Base-by-base conservation (phyloP, 441 rosid species). In the Euphorbia corollata region DNA sequence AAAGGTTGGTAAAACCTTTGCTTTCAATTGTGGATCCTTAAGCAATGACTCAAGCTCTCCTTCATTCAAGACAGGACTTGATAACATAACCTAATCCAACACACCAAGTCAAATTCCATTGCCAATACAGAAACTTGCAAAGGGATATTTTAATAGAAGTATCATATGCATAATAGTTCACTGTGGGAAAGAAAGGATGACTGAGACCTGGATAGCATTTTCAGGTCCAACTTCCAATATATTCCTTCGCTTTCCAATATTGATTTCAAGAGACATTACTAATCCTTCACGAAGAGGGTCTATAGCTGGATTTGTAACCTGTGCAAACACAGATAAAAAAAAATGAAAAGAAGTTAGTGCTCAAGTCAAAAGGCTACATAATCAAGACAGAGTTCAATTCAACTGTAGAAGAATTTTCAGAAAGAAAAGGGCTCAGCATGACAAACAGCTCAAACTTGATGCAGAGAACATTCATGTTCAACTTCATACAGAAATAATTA, bases 241-340 rank as follows among this genome's bases (percentile, higher is more conserved):
- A 74, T 94, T 94, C 75, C 98, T 75, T 76, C 99, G 88, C 84
- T 87, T 91, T 59, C 99, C 99, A 69, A 94, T 81, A 71, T 87
- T 94, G 70, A 94, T 85, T 80, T 94, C 98, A 71, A 94, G 98
- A 70, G 99, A 94, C 99, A 94, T 91, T 73, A 94, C 99, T 69
- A 94, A 79, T 55, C 99, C 98, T 82, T 94, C 99, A 74, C 99
- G 85, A 23, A 94, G 90, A 50, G 99, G 99, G 64, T 94, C 99
- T 73, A 94, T 94, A 76, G 99, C 97, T 51, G 99, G 99, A 80
- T 94, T 94, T 69, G 99, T 94, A 54, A 94, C 99, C 98, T 94
- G 83, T 61, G 68, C 61, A 63, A 54, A 72, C 65, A 53, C 34
- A 66, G 43, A 20, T 27, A 27, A 27, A 51, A 32, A 38, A 18